Base-by-base conservation (phyloP, 495 filamentous ascomycete genomes). In the Delitschia confertaspora region DNA sequence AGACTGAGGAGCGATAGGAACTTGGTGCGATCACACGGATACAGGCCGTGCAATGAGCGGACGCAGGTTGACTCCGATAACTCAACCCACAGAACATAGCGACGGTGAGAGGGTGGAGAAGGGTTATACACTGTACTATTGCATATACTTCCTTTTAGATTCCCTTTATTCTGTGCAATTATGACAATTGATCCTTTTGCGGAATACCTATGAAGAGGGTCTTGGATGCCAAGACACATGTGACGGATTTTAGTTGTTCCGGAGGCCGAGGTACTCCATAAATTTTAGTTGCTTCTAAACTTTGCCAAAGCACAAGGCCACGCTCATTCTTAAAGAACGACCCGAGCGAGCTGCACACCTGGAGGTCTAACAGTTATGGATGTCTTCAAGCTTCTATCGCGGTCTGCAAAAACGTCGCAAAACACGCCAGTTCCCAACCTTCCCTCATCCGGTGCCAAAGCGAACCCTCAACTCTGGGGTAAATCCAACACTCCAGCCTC, bases 331-430 rank as follows among this genome's bases (percentile, higher is more conserved):
- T 8, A 16, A 35, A 29, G 26, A 13, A 29, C 7, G 13, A 29
- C n/a, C n/a, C 26, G 7, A 29, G 26, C 7, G 11, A 34, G 2
- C 19, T 16, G 22, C 11, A n/a, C n/a, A n/a, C n/a, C n/a, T n/a
- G n/a, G n/a, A n/a, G n/a, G n/a, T n/a, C n/a, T n/a, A n/a, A n/a
- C n/a, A n/a, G n/a, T n/a, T 14, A 80, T 80, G 77, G 78, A 84
- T 60, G 73, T 81, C 48, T 63, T 82, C 44, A 81, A 74, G 53
- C 64, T 85, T 9, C 67, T 85, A 41, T 79, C 81, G 11, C 68
- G 79, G 38, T 78, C 77, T 30, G 74, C 75, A 7, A 82, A 75
- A 47, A 39, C 49, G 6, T 40, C 48, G 60, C 66, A 49, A 48
- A 57, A 22, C 38, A 47, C 29, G 32, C 50, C 60, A 1, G 48